These are phyloP conservation scores for Aureobasidium namibiae DNA, from an alignment of 2,329 filamentous ascomycete species.

Conservation along the genomic window DNA sequence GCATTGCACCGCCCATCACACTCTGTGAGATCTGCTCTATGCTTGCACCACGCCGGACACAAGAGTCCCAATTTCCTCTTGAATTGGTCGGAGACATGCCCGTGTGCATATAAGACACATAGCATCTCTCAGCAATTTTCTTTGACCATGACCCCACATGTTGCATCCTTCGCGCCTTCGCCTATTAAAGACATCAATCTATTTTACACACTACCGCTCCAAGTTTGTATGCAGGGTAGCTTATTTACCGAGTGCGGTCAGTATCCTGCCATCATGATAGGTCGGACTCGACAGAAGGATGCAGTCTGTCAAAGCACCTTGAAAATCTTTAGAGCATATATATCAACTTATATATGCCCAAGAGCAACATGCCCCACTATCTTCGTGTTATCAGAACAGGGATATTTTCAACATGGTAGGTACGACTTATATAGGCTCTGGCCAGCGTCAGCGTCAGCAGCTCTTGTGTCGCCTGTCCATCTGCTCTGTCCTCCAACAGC, in stretches of 20 bases:
- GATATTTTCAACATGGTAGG: neutral
- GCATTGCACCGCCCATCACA: neutral
- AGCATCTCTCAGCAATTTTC: neutral
- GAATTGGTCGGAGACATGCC: neutral
- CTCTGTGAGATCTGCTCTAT: neutral
- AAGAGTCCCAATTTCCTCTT: neutral
- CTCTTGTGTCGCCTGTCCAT: neutral
- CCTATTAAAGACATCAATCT: neutral
- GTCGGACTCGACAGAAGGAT: neutral
- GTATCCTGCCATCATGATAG: neutral
- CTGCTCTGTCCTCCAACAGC: neutral
- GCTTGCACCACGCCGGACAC: neutral
- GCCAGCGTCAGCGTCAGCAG: neutral
- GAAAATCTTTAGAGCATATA: neutral
- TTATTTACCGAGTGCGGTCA: neutral
- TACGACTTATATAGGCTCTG: neutral
- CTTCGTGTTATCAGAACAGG: neutral
- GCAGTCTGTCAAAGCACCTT: neutral
- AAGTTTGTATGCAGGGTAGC: neutral
- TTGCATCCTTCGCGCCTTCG: constrained; percentile 4
- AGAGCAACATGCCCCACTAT: neutral
- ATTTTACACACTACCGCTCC: neutral
- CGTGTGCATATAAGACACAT: neutral
- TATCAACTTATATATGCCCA: neutral
- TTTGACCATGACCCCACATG: neutral